Evolutionary conservation across 1,139 yeast species (phyloP), one percentile per base, ranked within the genome.

Genomic region (Yamadazyma diospyri): DNA sequence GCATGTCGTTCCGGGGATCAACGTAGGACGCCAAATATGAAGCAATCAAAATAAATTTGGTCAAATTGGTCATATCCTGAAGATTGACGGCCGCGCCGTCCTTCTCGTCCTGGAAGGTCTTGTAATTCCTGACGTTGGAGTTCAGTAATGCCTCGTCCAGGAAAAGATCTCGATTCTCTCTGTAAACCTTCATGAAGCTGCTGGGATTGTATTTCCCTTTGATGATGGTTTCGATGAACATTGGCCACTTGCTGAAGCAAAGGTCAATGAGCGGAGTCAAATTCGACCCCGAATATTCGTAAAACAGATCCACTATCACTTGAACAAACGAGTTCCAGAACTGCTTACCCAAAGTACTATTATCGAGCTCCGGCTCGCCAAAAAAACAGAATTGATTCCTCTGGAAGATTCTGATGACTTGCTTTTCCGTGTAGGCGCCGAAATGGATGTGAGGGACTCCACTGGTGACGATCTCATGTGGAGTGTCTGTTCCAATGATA

Each of bases 1-100:
- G 70, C 41, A 76, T 61, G 50, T 83, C 94, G 40, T 65, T 63
- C 39, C 72, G 72, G 4, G 78, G 76, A 5, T 78, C 77, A 32
- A 76, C 75, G 48, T 70, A 79, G 1, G 89, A 80, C 0, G 89
- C 88, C 35, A 83, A 59, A 46, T 79, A 83, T 0, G 86, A 78
- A 1, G 89, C 85, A 33, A 82, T 65, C 16, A 83, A 55, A 3
- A 82, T 58, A 46, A 64, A 78, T 48, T 79, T 79, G n/a, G 85
- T 71, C 36, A 71, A 68, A 9, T 55, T 50, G 0, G 86, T 79
- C 37, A 81, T 58, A 43, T 69, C 77, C 12, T 49, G 50, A 20
- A 45, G 27, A 12, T 44, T 30, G 6, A 42, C 24, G 2, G 53
- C 50, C 22, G 52, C 48, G 1, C 48, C 55, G 9, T 40, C 35